Percentiles rank a stretch among this genome's conserved stretches.
Conservation (phyloP, 2,329 filamentous ascomycete genomes). For the Neoarthrinium moseri region DNA sequence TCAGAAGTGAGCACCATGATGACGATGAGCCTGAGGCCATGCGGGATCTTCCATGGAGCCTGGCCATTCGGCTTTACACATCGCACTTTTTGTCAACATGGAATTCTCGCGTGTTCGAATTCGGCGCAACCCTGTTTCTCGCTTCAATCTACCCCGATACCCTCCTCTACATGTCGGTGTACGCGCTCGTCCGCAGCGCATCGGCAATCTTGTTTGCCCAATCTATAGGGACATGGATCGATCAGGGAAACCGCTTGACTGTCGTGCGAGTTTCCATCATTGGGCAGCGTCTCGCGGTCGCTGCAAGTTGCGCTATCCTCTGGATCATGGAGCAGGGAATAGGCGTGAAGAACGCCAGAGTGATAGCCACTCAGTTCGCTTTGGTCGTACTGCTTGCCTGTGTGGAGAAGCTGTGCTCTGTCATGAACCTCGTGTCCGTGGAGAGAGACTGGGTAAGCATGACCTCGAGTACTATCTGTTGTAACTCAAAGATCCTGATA, state of each 20-base stretch:
- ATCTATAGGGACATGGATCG: slow-evolving; percentile 58
- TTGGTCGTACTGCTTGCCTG: slow-evolving; percentile 55
- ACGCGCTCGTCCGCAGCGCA: slow-evolving; percentile 60
- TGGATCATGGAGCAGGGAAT: slow-evolving; percentile 27
- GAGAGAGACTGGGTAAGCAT: slow-evolving; percentile 69
- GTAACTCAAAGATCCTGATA: too few relatives aligned
- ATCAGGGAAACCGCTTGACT: slow-evolving; percentile 48
- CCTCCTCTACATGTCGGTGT: slow-evolving; percentile 66
- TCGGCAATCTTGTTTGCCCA: slow-evolving; percentile 59
- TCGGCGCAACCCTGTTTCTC: slow-evolving; percentile 59
- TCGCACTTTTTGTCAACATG: slow-evolving; percentile 64
- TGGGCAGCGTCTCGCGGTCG: slow-evolving; percentile 42
- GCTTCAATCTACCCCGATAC: slow-evolving; percentile 56
- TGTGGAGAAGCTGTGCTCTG: slow-evolving; percentile 64
- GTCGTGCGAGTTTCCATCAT: slow-evolving; percentile 52
- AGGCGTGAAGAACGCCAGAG: slow-evolving; percentile 13
- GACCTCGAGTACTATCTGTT: too few relatives aligned
- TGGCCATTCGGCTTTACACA: slow-evolving; percentile 42
- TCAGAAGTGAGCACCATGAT: not conserved
- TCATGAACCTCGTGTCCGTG: slow-evolving; percentile 66
- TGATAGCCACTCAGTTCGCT: slow-evolving; percentile 30
- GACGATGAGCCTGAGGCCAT: not conserved
- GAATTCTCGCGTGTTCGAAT: slow-evolving; percentile 65
- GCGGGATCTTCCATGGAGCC: not conserved
- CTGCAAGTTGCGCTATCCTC: slow-evolving; percentile 46